These are phyloP conservation scores for Zea luxurians DNA, from an alignment of 176 grass and related monocot species.

Conservation along the genomic window DNA sequence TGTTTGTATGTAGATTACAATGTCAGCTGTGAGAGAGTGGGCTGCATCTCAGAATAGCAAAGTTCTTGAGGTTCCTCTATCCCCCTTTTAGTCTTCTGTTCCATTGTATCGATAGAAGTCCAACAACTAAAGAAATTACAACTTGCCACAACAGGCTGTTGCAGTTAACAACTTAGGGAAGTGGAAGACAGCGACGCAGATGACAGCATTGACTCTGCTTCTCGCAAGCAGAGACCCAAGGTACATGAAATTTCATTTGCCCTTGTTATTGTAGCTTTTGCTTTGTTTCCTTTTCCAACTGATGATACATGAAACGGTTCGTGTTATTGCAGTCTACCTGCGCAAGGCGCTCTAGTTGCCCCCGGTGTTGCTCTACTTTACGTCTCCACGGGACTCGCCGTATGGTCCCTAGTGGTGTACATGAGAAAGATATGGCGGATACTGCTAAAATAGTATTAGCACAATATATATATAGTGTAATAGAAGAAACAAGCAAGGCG, in stretches of 20 bases:
- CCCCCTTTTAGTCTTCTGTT: constrained; percentile 12
- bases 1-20: constrained; percentile 75
- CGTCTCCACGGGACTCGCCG: constrained; percentile 80
- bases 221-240: constrained; percentile 83
- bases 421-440: constrained; percentile 93
- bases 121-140: constrained; percentile 24
- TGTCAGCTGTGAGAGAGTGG: constrained; percentile 98
- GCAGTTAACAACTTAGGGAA: constrained; percentile 94
- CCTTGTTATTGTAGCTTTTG: background rate
- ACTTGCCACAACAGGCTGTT: constrained; percentile 64
- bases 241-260: constrained; percentile 29
- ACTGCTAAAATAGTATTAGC: constrained; percentile 73
- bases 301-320: background rate
- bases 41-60: constrained; percentile 90
- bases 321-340: constrained; percentile 54
- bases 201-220: constrained; percentile 80
- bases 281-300: background rate
- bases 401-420: constrained; percentile 92
- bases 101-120: constrained; percentile 20
- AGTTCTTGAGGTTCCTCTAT: constrained; percentile 79
- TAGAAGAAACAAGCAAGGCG: constrained; percentile 47
- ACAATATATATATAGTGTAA: constrained; percentile 38
- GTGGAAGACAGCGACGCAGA: constrained; percentile 95
- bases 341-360: constrained; percentile 44
- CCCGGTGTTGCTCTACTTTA: constrained; percentile 79